A percentile compares a stretch with the other conserved stretches of the same genome.
Evolutionary conservation across 1,284 basidiomycete genomes (phyloP).

Genomic region (Apiotrichum mycotoxinovorans): DNA sequence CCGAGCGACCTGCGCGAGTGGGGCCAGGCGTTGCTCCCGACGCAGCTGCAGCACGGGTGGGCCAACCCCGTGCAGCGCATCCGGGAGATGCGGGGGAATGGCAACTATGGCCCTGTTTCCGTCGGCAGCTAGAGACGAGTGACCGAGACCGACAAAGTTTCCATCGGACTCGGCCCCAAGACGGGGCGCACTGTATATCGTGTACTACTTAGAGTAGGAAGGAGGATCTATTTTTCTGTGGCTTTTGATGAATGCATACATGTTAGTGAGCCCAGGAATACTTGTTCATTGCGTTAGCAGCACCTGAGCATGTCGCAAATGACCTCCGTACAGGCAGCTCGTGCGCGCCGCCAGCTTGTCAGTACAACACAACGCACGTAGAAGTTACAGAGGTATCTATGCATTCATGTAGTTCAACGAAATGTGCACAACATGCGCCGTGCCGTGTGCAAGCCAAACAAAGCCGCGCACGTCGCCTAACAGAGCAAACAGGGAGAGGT

Average conservation of each 20-base stretch:
- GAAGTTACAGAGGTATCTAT: conserved; percentile 5
- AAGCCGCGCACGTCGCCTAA: background rate
- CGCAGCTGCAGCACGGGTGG: background rate
- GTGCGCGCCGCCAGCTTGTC: too few species aligned
- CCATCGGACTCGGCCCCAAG: too few species aligned
- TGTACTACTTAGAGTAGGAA: too few species aligned
- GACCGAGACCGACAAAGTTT: background rate
- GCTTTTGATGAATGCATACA: too few species aligned
- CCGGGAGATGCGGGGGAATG: background rate
- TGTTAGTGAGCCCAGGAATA: too few species aligned
- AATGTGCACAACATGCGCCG: conserved; percentile 1
- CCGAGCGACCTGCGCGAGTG: conserved; percentile 26
- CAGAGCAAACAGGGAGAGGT: too few species aligned
- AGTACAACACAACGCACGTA: too few species aligned
- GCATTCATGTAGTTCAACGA: background rate
- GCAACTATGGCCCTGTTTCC: conserved; percentile 1
- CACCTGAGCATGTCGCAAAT: too few species aligned
- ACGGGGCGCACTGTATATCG: too few species aligned
- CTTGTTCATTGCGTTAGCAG: too few species aligned
- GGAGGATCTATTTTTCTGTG: too few species aligned
- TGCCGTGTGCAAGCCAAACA: background rate
- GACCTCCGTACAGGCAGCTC: too few species aligned
- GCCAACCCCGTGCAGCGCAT: background rate
- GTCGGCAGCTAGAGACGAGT: background rate
- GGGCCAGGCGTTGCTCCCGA: conserved; percentile 20